phyloP scores from a whole-genome alignment of 805 yeast species.

The Lipomyces mesembrius region DNA sequence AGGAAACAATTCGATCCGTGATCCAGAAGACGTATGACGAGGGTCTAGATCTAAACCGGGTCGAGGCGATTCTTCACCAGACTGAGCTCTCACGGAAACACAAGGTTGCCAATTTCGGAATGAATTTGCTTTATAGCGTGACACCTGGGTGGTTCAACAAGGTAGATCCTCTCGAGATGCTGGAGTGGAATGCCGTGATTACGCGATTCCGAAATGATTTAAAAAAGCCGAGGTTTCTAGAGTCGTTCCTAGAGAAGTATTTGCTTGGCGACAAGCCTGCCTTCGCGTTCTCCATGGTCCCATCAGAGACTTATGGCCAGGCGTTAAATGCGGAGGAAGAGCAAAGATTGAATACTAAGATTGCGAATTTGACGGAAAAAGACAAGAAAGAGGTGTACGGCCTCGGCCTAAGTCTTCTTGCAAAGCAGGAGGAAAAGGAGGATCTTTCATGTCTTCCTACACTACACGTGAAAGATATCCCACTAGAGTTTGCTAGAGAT shows the following conservation, averaged over 20 bases:
- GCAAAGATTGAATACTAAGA: slow-evolving; percentile 53
- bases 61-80: slow-evolving; percentile 89
- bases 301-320: slow-evolving; percentile 61
- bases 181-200: slow-evolving; percentile 69
- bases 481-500: slow-evolving; percentile 55
- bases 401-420: slow-evolving; percentile 63
- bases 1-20: slow-evolving; percentile 53
- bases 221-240: slow-evolving; percentile 62
- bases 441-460: slow-evolving; percentile 83
- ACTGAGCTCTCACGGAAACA: slow-evolving; percentile 81
- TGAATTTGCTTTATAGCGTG: slow-evolving; percentile 70
- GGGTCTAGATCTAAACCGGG: slow-evolving; percentile 60
- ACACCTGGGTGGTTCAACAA: slow-evolving; percentile 87
- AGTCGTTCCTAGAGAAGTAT: slow-evolving; percentile 59
- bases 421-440: slow-evolving; percentile 68
- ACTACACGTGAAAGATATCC: slow-evolving; percentile 72
- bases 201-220: slow-evolving; percentile 66
- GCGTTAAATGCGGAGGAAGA: slow-evolving; percentile 61
- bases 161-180: slow-evolving; percentile 69
- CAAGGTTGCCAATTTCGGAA: slow-evolving; percentile 88
- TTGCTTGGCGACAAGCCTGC: slow-evolving; percentile 57
- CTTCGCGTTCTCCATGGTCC: slow-evolving; percentile 78
- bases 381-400: slow-evolving; percentile 64
- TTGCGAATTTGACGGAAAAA: slow-evolving; percentile 53
- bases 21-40: slow-evolving; percentile 51